Conservation (phyloP, 2,329 filamentous ascomycete species). For the Scedosporium minutisporum region DNA sequence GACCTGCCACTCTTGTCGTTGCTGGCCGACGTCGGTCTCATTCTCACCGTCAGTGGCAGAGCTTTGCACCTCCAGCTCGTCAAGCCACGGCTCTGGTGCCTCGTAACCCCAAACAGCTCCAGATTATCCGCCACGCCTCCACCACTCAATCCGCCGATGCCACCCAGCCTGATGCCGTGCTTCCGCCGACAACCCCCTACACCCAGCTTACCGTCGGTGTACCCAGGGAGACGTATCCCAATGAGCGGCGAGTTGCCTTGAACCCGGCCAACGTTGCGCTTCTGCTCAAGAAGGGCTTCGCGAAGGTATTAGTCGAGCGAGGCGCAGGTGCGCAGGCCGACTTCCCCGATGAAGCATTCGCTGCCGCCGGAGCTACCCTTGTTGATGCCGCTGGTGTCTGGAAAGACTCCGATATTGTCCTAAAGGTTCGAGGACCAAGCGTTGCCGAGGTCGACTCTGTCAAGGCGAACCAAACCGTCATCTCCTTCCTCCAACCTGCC, state of each 20-base stretch:
- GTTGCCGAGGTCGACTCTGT: constrained; percentile 60
- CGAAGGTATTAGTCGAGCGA: constrained; percentile 65
- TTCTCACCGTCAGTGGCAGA: constrained; percentile 1
- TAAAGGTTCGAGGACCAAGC: constrained; percentile 74
- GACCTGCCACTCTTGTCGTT: background rate
- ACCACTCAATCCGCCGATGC: background rate
- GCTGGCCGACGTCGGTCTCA: constrained; percentile 2
- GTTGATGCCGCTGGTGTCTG: constrained; percentile 62
- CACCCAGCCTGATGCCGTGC: constrained; percentile 9
- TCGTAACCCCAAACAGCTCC: background rate
- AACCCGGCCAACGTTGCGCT: constrained; percentile 76
- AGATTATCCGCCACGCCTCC: constrained; percentile 7
- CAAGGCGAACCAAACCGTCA: constrained; percentile 60
- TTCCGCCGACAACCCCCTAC: constrained; percentile 51
- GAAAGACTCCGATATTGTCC: constrained; percentile 64
- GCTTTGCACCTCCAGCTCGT: background rate
- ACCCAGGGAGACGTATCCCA: constrained; percentile 66
- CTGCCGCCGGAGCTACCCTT: constrained; percentile 66
- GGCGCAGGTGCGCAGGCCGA: constrained; percentile 71
- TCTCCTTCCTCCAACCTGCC: constrained; percentile 74
- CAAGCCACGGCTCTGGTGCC: constrained; percentile 2
- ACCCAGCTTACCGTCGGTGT: constrained; percentile 66
- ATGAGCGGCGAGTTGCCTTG: constrained; percentile 74
- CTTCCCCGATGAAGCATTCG: constrained; percentile 68
- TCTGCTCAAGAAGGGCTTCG: constrained; percentile 77